Evolutionary conservation across 1,139 yeast species (phyloP), one percentile per base, ranked within the genome.

Genomic region (Geotrichum phurueaensis): DNA sequence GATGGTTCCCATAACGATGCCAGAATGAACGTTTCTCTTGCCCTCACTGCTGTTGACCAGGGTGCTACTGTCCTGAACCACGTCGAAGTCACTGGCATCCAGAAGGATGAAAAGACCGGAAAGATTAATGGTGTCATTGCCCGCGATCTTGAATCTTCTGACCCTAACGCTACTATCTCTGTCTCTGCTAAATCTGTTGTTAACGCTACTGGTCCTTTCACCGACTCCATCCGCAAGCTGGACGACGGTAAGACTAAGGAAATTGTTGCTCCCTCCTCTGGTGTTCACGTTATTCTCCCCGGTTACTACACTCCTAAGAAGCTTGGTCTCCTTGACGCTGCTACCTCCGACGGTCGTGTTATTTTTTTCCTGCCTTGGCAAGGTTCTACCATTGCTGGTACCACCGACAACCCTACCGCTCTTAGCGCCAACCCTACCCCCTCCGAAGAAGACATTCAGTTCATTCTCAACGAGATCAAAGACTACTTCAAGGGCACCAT

Each of bases 321-420:
- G 66, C 83, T 90, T 82, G 98, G 98, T 66, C 80, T 92, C 67
- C 81, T 92, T 65, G 97, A 92, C 75, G 96, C 97, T 56, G 82
- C 89, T 57, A 92, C 98, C 59, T 80, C 95, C 51, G 98, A 92
- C 73, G 98, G 98, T 62, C 86, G 98, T 77, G 98, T 92, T 63
- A 89, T 92, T 87, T 92, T 92, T 79, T 92, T 92, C 78, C 80
- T 92, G 75, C 98, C 98, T 69, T 92, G 98, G 98, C 97, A 91
- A 79, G 97, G 97, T 18, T 89, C 91, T 75, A 96, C 92, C 55
- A 81, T 92, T 70, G 97, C 97, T 64, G 98, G 98, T 74, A 92
- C 98, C 63, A 92, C 98, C 63, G 98, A 92, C 78, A 79, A 81
- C 63, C 90, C 94, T 61, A 91, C 96, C 62, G 86, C 81, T 66